Evolutionary conservation across 352 stramenopile genomes (phyloP).

Genomic region (Blastocystis sp.): DNA sequence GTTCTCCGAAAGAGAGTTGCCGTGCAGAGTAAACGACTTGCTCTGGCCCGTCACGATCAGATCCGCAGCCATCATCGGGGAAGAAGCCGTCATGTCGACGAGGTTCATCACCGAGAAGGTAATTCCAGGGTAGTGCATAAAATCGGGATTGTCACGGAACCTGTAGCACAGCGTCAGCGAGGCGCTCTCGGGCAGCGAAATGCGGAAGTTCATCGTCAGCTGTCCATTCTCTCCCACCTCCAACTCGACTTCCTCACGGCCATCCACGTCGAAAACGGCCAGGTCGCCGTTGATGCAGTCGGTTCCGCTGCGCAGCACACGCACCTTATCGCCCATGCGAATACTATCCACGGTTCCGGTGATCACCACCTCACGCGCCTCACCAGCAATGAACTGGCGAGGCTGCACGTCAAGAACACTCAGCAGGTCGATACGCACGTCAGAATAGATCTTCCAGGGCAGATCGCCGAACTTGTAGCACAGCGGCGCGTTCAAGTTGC

Average conservation of each 20-base stretch:
- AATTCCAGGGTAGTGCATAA: constrained; percentile 22
- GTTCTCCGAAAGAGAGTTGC: not conserved
- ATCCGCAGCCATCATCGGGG: not conserved
- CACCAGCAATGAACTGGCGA: not conserved
- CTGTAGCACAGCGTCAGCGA: constrained; percentile 27
- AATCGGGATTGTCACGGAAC: not conserved
- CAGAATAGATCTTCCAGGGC: constrained; percentile 49
- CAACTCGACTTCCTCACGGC: not conserved
- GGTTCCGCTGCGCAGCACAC: constrained; percentile 9
- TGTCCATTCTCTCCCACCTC: not conserved
- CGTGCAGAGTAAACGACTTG: constrained; percentile 49
- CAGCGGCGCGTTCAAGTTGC: constrained; percentile 16
- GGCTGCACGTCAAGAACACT: constrained; percentile 19
- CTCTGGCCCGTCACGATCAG: not conserved
- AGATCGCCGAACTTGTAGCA: constrained; percentile 57
- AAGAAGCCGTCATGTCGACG: not conserved
- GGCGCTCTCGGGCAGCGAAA: not conserved
- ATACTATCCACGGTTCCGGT: not conserved
- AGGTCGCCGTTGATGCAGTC: constrained; percentile 33
- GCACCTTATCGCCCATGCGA: not conserved
- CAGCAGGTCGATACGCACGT: not conserved
- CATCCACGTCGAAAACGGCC: not conserved
- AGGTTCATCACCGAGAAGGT: constrained; percentile 24
- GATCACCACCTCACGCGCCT: not conserved
- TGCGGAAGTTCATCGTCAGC: not conserved